These are phyloP conservation scores for Coniochaeta pulveracea DNA, from an alignment of 2,329 filamentous ascomycete genomes.

Conservation along the genomic window DNA sequence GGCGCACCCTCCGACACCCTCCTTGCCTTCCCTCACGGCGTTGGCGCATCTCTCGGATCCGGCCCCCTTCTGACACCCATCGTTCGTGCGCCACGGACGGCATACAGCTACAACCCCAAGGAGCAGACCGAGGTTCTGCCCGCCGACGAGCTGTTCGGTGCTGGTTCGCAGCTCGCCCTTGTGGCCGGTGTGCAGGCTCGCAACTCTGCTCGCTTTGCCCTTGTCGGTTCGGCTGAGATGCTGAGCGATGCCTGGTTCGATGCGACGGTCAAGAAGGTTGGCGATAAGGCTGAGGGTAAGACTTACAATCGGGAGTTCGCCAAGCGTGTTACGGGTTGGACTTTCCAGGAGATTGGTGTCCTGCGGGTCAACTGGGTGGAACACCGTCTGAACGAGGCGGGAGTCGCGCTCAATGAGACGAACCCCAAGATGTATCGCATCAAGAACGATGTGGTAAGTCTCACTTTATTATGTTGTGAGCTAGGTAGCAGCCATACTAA, in stretches of 20 bases:
- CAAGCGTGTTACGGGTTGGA: constrained; percentile 79
- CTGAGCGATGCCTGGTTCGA: constrained; percentile 84
- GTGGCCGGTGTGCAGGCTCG: constrained; percentile 82
- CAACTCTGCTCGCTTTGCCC: constrained; percentile 81
- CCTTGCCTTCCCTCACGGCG: constrained; percentile 70
- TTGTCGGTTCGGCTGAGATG: constrained; percentile 79
- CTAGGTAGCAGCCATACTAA: constrained; percentile 14
- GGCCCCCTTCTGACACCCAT: constrained; percentile 70
- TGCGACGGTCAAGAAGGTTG: constrained; percentile 57
- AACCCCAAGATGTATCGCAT: constrained; percentile 90
- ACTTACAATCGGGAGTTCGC: constrained; percentile 79
- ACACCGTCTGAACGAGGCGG: constrained; percentile 56
- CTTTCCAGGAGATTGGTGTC: constrained; percentile 89
- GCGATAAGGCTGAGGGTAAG: constrained; percentile 37
- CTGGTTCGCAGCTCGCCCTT: constrained; percentile 71
- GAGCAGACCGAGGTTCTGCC: constrained; percentile 56
- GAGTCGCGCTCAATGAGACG: constrained; percentile 37
- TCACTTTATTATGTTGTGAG: not conserved
- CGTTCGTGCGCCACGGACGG: constrained; percentile 69
- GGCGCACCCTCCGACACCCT: constrained; percentile 37
- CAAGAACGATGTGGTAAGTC: constrained; percentile 89
- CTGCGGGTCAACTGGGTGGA: constrained; percentile 73
- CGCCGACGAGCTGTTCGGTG: constrained; percentile 69
- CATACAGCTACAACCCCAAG: constrained; percentile 91
- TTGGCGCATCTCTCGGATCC: constrained; percentile 73